A percentile compares a stretch with the other conserved stretches of the same genome.
Evolutionary conservation across 202 grass and related monocot genomes (phyloP).

Genomic region (Eragrostis tef): DNA sequence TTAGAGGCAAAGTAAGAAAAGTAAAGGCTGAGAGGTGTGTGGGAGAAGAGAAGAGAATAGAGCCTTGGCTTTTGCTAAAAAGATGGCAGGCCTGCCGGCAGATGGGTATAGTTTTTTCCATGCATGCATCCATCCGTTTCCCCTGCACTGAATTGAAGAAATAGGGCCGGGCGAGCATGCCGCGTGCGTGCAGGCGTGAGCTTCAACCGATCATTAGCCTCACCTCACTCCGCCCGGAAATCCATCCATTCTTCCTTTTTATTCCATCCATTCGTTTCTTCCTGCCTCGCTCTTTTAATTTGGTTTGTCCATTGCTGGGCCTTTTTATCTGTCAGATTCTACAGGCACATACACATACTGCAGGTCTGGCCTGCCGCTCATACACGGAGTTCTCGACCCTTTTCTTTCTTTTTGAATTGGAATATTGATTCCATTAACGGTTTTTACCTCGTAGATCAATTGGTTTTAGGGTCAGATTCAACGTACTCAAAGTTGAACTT

Average conservation of each 20-base stretch:
- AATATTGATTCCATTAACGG: no score
- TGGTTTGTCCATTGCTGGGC: no score
- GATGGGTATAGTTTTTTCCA: neutral
- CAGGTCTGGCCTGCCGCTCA: no score
- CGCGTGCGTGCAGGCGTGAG: neutral
- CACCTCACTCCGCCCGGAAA: neutral
- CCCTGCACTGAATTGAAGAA: neutral
- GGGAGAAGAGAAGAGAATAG: slow-evolving; percentile 31
- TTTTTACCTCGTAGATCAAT: no score
- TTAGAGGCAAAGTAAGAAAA: neutral
- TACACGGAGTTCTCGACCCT: no score
- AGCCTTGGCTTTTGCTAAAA: slow-evolving; percentile 48
- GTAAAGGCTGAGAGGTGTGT: slow-evolving; percentile 30
- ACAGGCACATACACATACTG: no score
- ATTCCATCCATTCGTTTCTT: neutral
- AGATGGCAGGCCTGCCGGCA: slow-evolving; percentile 40
- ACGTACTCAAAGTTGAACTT: no score
- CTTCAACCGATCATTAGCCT: neutral
- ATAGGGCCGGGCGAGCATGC: neutral
- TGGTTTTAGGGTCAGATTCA: no score
- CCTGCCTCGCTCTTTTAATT: no score
- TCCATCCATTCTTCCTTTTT: neutral
- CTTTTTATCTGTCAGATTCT: no score
- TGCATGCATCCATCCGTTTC: neutral
- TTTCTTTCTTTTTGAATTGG: no score